Evolutionary conservation across 768 basidiomycete species (phyloP).

Genomic region (Asterophora parasitica): DNA sequence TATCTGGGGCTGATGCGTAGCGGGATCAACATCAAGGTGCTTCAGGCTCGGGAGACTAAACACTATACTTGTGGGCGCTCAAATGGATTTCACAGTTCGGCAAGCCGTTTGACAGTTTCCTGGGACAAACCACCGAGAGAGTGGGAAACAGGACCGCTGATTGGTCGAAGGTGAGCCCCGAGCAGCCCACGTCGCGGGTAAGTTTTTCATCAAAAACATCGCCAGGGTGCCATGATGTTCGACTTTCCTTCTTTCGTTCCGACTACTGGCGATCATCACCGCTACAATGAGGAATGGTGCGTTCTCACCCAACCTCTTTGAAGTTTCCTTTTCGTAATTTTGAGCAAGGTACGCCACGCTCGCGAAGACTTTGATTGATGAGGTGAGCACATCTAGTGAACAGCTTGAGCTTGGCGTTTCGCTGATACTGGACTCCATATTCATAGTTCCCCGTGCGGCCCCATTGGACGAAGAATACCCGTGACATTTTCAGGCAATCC

Average conservation of each 20-base stretch:
- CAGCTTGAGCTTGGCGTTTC: not conserved
- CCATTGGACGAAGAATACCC: conserved; percentile 35
- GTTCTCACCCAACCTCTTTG: not conserved
- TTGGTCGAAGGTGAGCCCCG: conserved; percentile 29
- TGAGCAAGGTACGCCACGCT: conserved; percentile 14
- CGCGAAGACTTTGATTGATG: conserved; percentile 26
- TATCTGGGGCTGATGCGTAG: conserved; percentile 8
- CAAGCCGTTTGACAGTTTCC: conserved; percentile 30
- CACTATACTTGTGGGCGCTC: not conserved
- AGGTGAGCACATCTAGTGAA: conserved; percentile 18
- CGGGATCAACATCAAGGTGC: conserved; percentile 31
- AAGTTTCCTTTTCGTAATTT: not conserved
- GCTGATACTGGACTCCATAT: conserved; percentile 7
- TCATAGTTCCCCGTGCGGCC: conserved; percentile 30
- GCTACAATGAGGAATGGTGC: conserved; percentile 32
- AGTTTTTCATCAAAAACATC: not conserved
- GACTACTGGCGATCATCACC: conserved; percentile 27
- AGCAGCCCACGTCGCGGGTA: not conserved
- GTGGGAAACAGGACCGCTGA: conserved; percentile 26
- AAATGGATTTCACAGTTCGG: conserved; percentile 24
- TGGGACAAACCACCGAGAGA: conserved; percentile 31
- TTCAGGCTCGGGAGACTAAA: not conserved
- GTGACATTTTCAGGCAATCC: conserved; percentile 23
- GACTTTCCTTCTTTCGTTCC: conserved; percentile 33
- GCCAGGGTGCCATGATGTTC: conserved; percentile 34